Percentiles rank a stretch among this genome's conserved stretches.
phyloP scores from a whole-genome alignment of 2,329 filamentous ascomycete genomes.

The Paecilomyces formosus region DNA sequence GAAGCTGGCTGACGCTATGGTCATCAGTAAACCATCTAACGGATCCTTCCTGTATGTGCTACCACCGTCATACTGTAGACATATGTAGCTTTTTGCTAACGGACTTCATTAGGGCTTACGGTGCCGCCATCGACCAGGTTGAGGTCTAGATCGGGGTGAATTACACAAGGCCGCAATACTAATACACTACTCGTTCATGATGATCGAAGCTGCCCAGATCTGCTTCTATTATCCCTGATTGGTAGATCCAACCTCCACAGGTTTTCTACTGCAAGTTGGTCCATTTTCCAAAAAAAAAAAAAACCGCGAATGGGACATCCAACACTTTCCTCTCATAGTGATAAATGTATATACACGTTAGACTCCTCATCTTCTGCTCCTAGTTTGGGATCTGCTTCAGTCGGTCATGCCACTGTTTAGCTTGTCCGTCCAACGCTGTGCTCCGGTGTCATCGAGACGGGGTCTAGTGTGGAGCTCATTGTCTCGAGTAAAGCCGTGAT shows the following conservation, averaged over 20 bases:
- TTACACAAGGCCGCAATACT: background rate
- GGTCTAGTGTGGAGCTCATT: background rate
- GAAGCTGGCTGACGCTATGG: slow-evolving; percentile 69
- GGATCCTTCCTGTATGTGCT: slow-evolving; percentile 34
- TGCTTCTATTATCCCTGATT: background rate
- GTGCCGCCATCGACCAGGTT: background rate
- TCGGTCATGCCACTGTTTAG: background rate
- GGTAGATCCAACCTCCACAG: background rate
- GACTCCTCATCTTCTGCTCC: background rate
- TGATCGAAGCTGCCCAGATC: background rate
- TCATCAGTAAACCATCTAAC: slow-evolving; percentile 70
- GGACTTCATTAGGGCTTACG: background rate
- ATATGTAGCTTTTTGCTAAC: background rate
- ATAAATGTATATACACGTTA: background rate
- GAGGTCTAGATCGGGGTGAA: background rate
- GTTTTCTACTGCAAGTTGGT: background rate
- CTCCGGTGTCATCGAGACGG: background rate
- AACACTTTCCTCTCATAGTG: background rate
- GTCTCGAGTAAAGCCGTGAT: too few relatives aligned
- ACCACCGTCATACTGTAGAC: background rate
- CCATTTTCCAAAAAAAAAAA: too few relatives aligned
- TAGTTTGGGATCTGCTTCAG: background rate
- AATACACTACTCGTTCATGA: background rate
- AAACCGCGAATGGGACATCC: background rate
- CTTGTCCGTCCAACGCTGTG: background rate